Conservation (phyloP, 2,329 filamentous ascomycete genomes). For the Pyrenochaeta sp. region DNA sequence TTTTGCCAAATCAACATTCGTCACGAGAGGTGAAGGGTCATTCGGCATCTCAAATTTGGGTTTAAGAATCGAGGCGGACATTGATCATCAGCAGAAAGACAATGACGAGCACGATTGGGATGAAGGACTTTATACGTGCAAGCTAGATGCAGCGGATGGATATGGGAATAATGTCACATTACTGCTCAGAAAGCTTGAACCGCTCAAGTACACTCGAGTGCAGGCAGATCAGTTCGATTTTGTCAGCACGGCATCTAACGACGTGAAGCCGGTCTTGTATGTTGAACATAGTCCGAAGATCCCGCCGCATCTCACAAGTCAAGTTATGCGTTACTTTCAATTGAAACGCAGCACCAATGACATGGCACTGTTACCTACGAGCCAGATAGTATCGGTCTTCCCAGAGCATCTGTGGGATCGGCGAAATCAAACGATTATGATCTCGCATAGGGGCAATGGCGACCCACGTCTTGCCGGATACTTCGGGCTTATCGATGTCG, state of each 20-base stretch:
- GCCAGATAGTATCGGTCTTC: not conserved
- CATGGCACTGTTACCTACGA: not conserved
- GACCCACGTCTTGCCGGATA: no score
- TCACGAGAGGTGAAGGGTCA: not conserved
- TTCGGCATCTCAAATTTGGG: slow-evolving; percentile 1
- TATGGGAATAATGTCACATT: not conserved
- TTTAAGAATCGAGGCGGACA: not conserved
- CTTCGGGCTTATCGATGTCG: no score
- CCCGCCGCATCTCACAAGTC: not conserved
- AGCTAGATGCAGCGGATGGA: not conserved
- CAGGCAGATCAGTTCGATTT: no score
- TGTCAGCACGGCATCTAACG: no score
- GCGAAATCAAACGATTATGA: no score
- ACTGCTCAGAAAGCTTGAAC: not conserved
- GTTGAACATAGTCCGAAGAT: slow-evolving; percentile 1
- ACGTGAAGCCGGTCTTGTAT: no score
- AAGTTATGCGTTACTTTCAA: not conserved
- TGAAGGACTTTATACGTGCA: not conserved
- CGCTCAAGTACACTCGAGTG: not conserved
- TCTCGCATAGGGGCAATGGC: no score
- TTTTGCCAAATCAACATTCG: not conserved
- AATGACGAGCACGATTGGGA: not conserved
- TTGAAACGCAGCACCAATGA: not conserved
- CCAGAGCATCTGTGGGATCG: slow-evolving; percentile 1
- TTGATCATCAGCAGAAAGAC: not conserved